Evolutionary conservation across 768 basidiomycete genomes (phyloP).

Genomic region (Calocybe gangraenosa): DNA sequence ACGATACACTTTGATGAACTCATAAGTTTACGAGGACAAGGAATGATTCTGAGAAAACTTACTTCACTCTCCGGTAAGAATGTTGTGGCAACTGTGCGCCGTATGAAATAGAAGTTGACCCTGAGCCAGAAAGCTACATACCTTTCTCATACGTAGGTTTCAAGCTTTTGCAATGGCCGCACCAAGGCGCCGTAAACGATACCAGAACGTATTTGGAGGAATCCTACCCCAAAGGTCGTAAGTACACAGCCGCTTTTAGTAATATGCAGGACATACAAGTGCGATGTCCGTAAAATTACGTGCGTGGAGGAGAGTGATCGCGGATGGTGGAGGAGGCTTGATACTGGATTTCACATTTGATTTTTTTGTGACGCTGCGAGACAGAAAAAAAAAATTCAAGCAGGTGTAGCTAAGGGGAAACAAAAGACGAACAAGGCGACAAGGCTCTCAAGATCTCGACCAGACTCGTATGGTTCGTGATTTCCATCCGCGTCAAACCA

Average conservation of each 20-base stretch:
- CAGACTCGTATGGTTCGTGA: conserved; percentile 66
- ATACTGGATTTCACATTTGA: conserved; percentile 84
- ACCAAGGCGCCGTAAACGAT: conserved; percentile 83
- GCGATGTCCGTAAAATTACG: conserved; percentile 76
- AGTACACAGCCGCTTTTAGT: neutral
- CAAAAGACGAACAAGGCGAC: conserved; percentile 57
- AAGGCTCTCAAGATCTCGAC: conserved; percentile 77
- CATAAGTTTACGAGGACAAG: too few relatives aligned
- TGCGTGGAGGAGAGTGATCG: conserved; percentile 60
- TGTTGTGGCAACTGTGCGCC: conserved; percentile 57
- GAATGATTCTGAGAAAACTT: conserved; percentile 25
- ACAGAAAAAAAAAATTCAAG: neutral
- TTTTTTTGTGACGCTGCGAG: conserved; percentile 64
- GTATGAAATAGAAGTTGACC: neutral
- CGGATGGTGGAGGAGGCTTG: conserved; percentile 77
- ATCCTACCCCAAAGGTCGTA: conserved; percentile 36
- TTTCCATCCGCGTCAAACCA: conserved; percentile 81
- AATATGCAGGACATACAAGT: conserved; percentile 36
- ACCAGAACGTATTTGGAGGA: conserved; percentile 79
- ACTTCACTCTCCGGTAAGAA: conserved; percentile 80
- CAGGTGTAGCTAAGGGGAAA: too few relatives aligned
- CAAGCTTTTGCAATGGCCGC: conserved; percentile 91
- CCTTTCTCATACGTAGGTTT: conserved; percentile 86
- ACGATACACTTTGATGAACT: conserved; percentile 86
- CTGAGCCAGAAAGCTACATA: too few relatives aligned